Conservation (phyloP, 352 stramenopile species). For the Paralagenidium karlingii region DNA sequence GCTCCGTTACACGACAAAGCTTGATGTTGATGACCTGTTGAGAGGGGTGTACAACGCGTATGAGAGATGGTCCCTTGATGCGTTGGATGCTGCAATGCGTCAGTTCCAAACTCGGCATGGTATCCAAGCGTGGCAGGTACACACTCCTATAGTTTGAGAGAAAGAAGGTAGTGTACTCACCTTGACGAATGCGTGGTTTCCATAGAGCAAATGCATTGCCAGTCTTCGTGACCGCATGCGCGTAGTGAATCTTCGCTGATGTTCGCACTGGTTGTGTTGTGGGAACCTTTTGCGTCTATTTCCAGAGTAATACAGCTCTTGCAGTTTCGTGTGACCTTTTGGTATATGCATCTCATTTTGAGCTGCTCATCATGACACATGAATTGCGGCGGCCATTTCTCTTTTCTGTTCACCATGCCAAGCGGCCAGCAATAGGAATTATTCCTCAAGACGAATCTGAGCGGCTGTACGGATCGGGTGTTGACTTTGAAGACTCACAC, state of each 20-base stretch:
- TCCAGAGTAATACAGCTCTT: neutral
- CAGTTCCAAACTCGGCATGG: conserved; percentile 25
- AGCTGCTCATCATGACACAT: conserved; percentile 19
- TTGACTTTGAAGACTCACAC: too few relatives aligned
- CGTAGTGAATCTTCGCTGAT: conserved; percentile 36
- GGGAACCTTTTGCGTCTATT: neutral
- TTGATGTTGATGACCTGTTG: conserved; percentile 41
- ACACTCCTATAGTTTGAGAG: neutral
- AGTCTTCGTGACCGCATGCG: conserved; percentile 38
- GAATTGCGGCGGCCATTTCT: conserved; percentile 35
- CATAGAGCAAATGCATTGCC: conserved; percentile 31
- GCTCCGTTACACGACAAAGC: conserved; percentile 16
- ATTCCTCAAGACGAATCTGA: conserved; percentile 30
- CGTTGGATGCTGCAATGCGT: conserved; percentile 31
- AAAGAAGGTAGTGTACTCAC: neutral
- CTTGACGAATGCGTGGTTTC: neutral
- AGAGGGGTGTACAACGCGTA: conserved; percentile 39
- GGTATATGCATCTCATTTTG: neutral
- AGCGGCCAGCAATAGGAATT: conserved; percentile 24
- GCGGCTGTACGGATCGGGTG: too few relatives aligned
- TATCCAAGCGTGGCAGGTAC: conserved; percentile 58
- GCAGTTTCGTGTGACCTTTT: neutral
- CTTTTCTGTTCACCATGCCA: conserved; percentile 34
- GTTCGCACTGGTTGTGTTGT: neutral
- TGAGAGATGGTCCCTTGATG: conserved; percentile 36